These are phyloP conservation scores for Blastobotrys muscicola DNA, from an alignment of 805 yeast species.

Conservation along the genomic window DNA sequence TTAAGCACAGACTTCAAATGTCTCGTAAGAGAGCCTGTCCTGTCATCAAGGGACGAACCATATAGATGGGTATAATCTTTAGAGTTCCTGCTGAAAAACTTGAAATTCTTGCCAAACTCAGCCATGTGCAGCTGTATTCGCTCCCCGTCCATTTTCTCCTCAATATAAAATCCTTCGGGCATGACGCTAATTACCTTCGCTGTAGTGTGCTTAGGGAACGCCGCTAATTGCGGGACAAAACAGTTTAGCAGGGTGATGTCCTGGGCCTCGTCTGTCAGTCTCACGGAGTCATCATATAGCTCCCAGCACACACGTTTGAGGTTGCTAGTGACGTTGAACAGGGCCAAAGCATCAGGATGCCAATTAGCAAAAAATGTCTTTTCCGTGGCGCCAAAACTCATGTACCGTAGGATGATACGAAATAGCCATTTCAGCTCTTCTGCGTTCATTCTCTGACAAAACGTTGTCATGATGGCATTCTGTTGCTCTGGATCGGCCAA, in stretches of 20 bases:
- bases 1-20: constrained; percentile 34
- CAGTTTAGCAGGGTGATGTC: constrained; percentile 40
- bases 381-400: constrained; percentile 48
- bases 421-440: constrained; percentile 61
- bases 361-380: constrained; percentile 46
- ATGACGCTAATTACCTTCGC: constrained; percentile 1
- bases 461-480: constrained; percentile 36
- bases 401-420: constrained; percentile 47
- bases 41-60: constrained; percentile 39
- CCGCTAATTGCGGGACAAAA: constrained; percentile 71
- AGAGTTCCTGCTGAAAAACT: constrained; percentile 55
- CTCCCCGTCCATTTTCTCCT: constrained; percentile 93
- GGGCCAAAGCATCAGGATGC: constrained; percentile 70
- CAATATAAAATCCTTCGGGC: constrained; percentile 51
- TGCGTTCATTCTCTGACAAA: constrained; percentile 45
- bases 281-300: constrained; percentile 39
- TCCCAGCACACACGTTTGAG: constrained; percentile 51
- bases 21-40: constrained; percentile 45
- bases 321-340: constrained; percentile 57
- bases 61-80: constrained; percentile 65
- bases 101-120: constrained; percentile 35
- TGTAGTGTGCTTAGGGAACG: constrained; percentile 34
- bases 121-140: constrained; percentile 68
- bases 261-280: constrained; percentile 35
- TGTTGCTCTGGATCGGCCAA: constrained; percentile 36